A percentile compares a stretch with the other conserved stretches of the same genome.
These are phyloP conservation scores for Pseudocohnilembus persalinus DNA, from an alignment of 169 alveolate species.

Conservation along the genomic window DNA sequence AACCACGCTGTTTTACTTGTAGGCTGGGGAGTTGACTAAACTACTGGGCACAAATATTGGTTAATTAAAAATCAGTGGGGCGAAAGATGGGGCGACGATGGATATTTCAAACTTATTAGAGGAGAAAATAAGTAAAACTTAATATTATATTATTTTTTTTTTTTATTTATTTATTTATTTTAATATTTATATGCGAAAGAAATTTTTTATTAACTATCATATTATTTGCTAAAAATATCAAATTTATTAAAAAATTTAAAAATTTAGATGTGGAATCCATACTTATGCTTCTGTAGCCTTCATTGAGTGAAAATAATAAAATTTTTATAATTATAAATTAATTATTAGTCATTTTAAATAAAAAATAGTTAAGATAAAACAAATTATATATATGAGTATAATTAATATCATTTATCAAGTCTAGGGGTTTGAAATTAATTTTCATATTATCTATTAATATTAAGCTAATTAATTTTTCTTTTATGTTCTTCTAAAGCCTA, in stretches of 20 bases:
- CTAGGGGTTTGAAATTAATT: neutral
- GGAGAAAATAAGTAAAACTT: constrained; percentile 1
- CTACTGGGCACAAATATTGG: constrained; percentile 79
- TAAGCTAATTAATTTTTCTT: neutral
- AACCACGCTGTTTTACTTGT: constrained; percentile 88
- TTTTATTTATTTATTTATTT: no score
- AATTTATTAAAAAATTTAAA: no score
- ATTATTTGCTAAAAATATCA: no score
- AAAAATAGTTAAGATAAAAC: no score
- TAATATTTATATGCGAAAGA: no score
- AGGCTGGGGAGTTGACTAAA: constrained; percentile 80
- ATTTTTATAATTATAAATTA: no score
- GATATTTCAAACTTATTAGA: constrained; percentile 68
- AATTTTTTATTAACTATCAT: no score
- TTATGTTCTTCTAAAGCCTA: constrained; percentile 18
- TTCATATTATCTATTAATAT: no score
- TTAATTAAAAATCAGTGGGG: constrained; percentile 72
- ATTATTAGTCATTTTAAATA: neutral
- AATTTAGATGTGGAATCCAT: constrained; percentile 26
- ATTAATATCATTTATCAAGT: neutral
- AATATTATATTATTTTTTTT: no score
- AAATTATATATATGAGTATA: neutral
- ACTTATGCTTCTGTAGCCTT: constrained; percentile 29
- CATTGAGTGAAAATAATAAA: neutral
- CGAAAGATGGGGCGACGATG: constrained; percentile 85